phyloP scores from a whole-genome alignment of 1,284 basidiomycete species.

The Leccinum pallidistipes region DNA sequence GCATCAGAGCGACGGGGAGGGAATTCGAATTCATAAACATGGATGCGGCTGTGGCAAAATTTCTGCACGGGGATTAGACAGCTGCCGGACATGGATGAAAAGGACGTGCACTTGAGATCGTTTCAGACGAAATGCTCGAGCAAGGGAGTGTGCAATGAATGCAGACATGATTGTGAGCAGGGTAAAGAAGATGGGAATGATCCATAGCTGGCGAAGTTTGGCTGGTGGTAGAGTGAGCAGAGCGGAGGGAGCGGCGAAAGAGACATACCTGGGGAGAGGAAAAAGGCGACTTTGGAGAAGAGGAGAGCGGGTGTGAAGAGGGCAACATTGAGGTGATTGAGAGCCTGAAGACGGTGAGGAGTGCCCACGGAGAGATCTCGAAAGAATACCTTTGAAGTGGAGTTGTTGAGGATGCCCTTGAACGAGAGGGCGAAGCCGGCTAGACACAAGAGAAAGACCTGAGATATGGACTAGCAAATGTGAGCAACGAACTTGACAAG shows the following conservation, averaged over 20 bases:
- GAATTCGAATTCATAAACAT: constrained; percentile 96
- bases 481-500: constrained; percentile 5
- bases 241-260: not conserved
- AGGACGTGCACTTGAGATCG: constrained; percentile 58
- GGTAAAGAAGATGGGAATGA: constrained; percentile 85
- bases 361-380: not conserved
- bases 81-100: not conserved
- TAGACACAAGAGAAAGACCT: constrained; percentile 86
- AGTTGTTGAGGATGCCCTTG: constrained; percentile 84
- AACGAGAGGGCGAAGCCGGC: constrained; percentile 84
- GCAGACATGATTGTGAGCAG: constrained; percentile 70
- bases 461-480: constrained; percentile 71
- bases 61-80: constrained; percentile 42
- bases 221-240: constrained; percentile 37
- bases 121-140: constrained; percentile 53
- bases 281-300: constrained; percentile 92
- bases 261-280: constrained; percentile 61
- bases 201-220: constrained; percentile 87
- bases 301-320: constrained; percentile 91
- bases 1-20: constrained; percentile 89
- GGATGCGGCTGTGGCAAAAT: constrained; percentile 81
- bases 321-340: constrained; percentile 81
- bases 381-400: constrained; percentile 73
- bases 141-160: constrained; percentile 50
- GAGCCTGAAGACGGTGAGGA: constrained; percentile 47